These are phyloP conservation scores for Botrytis fragariae DNA, from an alignment of 2,329 filamentous ascomycete species.

Conservation along the genomic window DNA sequence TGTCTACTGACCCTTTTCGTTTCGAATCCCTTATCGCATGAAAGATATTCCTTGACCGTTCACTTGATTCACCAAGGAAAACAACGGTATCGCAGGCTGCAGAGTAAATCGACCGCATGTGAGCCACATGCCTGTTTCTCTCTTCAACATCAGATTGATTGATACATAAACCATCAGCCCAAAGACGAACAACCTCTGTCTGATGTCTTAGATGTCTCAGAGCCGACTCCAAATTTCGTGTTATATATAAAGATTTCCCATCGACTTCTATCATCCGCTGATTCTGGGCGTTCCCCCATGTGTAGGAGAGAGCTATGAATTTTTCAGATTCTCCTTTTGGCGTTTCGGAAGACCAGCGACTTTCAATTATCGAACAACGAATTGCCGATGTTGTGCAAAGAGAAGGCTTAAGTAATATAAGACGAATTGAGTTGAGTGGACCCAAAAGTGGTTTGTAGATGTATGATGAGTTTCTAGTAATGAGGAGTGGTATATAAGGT, in stretches of 20 bases:
- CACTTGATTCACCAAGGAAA: not conserved
- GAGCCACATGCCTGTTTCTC: not conserved
- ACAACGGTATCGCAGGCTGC: not conserved
- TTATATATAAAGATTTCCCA: not conserved
- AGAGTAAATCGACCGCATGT: not conserved
- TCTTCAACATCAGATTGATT: not conserved
- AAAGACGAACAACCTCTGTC: not conserved
- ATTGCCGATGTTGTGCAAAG: not conserved
- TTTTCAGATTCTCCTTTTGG: not conserved
- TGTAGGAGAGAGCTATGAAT: not conserved
- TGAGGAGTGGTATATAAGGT: not conserved
- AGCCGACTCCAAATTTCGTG: not conserved
- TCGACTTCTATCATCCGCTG: not conserved
- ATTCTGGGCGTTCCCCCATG: not conserved
- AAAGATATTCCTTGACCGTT: not conserved
- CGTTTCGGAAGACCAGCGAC: not conserved
- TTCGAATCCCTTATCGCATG: not conserved
- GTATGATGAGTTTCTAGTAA: not conserved
- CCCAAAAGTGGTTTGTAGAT: not conserved
- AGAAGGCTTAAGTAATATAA: not conserved
- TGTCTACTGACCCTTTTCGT: not conserved
- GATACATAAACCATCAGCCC: constrained; percentile 3
- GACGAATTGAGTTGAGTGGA: not conserved
- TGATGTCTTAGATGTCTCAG: not conserved
- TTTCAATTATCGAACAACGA: not conserved